Base-by-base conservation (phyloP, 225 moss, liverwort and hornwort genomes). In the Marchantia paleacea region DNA sequence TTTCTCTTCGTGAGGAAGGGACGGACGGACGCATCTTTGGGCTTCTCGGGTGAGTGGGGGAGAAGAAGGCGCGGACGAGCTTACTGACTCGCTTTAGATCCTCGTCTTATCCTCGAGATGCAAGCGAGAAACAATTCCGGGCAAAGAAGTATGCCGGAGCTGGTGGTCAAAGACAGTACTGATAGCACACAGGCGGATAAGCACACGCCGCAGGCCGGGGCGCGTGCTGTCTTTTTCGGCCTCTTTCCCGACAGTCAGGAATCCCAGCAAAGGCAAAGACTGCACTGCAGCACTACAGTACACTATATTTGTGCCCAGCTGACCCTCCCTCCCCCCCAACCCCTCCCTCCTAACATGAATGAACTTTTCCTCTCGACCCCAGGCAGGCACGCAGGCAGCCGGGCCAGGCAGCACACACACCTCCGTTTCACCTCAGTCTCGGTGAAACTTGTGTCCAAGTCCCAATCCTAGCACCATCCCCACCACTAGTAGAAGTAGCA, bases 171-270 rank as follows among this genome's bases (percentile, higher is more conserved):
- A 61, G 61, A 62, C 76, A 76, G 76, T 61, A 61, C 61, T n/a
- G 47, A 22, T 31, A 47, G 76, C 31, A 61, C 55, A 51, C 47
- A 76, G 76, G 76, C 61, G 60, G 39, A 76, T 70, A 70, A 70
- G 70, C 70, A 70, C 70, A 70, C 70, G 70, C 70, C 70, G 70
- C 70, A 39, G 66, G 24, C 66, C 19, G 70, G 65, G 54, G 60
- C 19, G 60, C 61, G 60, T 76, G 60, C 61, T 60, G 31, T 48
- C 76, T 48, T 54, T 75, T 53, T 75, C 14, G 58, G 75, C 47
- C 49, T 62, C 60, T 76, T 48, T 76, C 73, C 73, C 73, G 73
- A 73, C 73, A 73, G 73, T 73, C 73, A 73, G 73, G 73, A 73
- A 73, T 73, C 73, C 53, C 73, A 73, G 73, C 52, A 31, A 73